phyloP scores from a whole-genome alignment of 2,329 filamentous ascomycete genomes.

The Aschersonia sp. region DNA sequence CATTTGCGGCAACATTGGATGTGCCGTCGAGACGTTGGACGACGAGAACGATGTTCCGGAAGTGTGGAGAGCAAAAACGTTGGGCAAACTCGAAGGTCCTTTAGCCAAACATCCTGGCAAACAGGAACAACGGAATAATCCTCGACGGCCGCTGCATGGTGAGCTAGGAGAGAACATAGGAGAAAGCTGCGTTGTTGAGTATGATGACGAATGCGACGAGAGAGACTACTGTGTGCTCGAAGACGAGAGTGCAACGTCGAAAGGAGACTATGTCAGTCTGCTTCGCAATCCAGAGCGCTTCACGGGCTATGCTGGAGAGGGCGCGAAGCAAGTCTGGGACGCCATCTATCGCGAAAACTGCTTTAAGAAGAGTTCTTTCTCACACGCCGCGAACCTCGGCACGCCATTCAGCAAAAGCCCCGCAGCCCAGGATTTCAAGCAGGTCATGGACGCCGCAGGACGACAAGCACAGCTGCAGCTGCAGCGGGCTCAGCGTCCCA shows the following conservation, averaged over 20 bases:
- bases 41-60: conserved; percentile 87
- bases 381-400: conserved; percentile 41
- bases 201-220: conserved; percentile 93
- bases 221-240: conserved; percentile 94
- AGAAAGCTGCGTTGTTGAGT: conserved; percentile 93
- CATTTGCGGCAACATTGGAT: conserved; percentile 94
- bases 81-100: conserved; percentile 84
- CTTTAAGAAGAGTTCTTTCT: conserved; percentile 58
- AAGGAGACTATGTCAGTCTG: conserved; percentile 93
- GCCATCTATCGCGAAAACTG: conserved; percentile 96
- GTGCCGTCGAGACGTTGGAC: conserved; percentile 86
- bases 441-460: conserved; percentile 43
- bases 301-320: conserved; percentile 79
- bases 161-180: conserved; percentile 73
- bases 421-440: conserved; percentile 46
- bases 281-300: conserved; percentile 89
- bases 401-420: conserved; percentile 29
- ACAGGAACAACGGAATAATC: conserved; percentile 55
- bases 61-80: conserved; percentile 81
- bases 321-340: conserved; percentile 85
- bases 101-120: conserved; percentile 78
- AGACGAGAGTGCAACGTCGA: conserved; percentile 71
- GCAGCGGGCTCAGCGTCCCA: conserved; percentile 24
- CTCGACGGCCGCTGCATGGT: conserved; percentile 63
- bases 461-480: conserved; percentile 48